These are phyloP conservation scores for Eucalyptus grandis DNA, from an alignment of 345 rosid genomes.

Conservation along the genomic window DNA sequence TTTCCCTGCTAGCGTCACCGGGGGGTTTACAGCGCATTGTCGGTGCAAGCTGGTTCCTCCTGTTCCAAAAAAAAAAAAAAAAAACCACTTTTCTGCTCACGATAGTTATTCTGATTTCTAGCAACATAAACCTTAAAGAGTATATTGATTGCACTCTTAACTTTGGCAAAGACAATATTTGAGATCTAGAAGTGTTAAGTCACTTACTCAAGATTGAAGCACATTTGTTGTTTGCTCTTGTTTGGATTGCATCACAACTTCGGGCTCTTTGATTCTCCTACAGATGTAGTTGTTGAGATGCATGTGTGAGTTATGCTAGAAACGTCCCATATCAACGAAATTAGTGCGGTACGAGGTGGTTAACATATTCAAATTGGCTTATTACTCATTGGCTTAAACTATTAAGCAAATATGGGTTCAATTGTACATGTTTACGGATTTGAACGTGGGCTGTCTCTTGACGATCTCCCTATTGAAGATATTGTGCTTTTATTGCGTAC, in stretches of 20 bases:
- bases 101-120: not conserved
- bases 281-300: not conserved
- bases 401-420: not conserved
- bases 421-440: not conserved
- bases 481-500: not conserved
- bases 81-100: not conserved
- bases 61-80: too few species aligned
- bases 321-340: too few species aligned
- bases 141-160: not conserved
- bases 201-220: not conserved
- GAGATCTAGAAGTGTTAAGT: not conserved
- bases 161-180: not conserved
- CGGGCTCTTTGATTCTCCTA: not conserved
- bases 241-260: not conserved
- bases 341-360: too few species aligned
- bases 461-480: not conserved
- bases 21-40: too few species aligned
- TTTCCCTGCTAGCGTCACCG: too few species aligned
- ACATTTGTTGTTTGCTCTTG: not conserved
- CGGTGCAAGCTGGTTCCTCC: too few species aligned
- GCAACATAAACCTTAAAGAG: not conserved
- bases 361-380: too few species aligned
- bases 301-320: rapidly evolving
- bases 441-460: not conserved
- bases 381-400: not conserved